Base-by-base conservation (phyloP, 805 yeast genomes). In the Candida nitratophila region DNA sequence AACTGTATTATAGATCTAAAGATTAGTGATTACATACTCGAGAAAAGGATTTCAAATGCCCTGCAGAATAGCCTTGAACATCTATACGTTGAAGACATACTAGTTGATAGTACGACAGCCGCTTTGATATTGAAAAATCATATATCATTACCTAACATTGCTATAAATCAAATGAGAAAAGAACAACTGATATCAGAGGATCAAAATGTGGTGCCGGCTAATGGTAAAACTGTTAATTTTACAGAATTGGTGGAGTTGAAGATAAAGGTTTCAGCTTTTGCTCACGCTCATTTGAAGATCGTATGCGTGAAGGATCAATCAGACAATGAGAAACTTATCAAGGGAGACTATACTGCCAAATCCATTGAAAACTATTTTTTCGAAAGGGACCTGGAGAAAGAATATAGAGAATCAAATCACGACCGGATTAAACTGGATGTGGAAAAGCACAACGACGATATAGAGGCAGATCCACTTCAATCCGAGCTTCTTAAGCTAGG, bases 41-140 rank as follows among this genome's bases (percentile, higher is more conserved):
- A 44, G 1, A 33, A 37, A 15, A 51, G 46, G 34, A 22, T 59
- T 2, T 30, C 44, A 1, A 48, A 48, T 15, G 65, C 55, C 42
- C 74, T 76, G 1, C 27, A 44, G 10, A 47, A 47, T 14, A 58
- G 60, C 1, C 44, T 73, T 16, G 47, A 60, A 34, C 48, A 53
- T 12, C 48, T 66, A 14, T 50, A 45, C 50, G 14, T 54, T 44
- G 41, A 44, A 48, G 19, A 44, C 31, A 31, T 49, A 49, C 21
- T 48, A 44, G 49, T 59, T 46, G 41, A 48, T 39, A n/a, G 26
- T 36, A 29, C 38, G 7, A n/a, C 49, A 14, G 51, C 53, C 40
- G 8, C 37, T 39, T 14, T 37, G 51, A 15, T 49, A 10, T 21
- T 35, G 38, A 8, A 50, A 15, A 44, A 39, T 27, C 49, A 52